Conservation (phyloP, 805 yeast species). For the Candida montana region DNA sequence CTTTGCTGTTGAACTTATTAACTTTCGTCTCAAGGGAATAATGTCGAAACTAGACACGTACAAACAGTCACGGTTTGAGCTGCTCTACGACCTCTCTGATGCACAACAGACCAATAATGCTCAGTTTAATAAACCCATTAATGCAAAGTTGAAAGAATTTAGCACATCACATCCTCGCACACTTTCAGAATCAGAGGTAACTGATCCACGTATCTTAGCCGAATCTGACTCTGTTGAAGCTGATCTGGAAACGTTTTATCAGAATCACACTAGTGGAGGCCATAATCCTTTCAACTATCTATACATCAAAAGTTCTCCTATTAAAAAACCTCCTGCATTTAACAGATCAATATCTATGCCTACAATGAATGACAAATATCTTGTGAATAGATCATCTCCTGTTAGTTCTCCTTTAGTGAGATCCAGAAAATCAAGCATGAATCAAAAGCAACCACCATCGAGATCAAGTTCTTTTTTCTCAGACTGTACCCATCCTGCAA, state of each 20-base stretch:
- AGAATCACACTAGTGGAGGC: background rate
- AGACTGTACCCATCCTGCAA: constrained; percentile 1
- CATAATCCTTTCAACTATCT: constrained; percentile 1
- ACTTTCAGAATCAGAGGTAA: constrained; percentile 1
- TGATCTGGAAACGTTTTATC: background rate
- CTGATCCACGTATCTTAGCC: background rate
- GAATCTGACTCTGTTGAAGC: background rate
- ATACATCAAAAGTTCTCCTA: background rate
- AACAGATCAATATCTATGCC: constrained; percentile 8
- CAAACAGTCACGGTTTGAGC: constrained; percentile 4
- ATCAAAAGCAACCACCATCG: background rate
- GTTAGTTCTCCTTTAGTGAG: background rate
- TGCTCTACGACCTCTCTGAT: constrained; percentile 1
- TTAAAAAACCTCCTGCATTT: background rate
- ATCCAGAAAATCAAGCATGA: constrained; percentile 3
- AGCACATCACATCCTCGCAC: background rate
- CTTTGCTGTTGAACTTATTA: too few relatives aligned
- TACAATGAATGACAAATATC: background rate
- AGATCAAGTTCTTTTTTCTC: constrained; percentile 5
- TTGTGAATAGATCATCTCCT: background rate
- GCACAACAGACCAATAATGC: background rate
- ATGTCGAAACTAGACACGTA: background rate
- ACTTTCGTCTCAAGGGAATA: too few relatives aligned
- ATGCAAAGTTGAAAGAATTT: constrained; percentile 5
- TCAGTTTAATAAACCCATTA: constrained; percentile 5